Conservation (phyloP, 2,329 filamentous ascomycete genomes). For the Verticillium tricorpus region DNA sequence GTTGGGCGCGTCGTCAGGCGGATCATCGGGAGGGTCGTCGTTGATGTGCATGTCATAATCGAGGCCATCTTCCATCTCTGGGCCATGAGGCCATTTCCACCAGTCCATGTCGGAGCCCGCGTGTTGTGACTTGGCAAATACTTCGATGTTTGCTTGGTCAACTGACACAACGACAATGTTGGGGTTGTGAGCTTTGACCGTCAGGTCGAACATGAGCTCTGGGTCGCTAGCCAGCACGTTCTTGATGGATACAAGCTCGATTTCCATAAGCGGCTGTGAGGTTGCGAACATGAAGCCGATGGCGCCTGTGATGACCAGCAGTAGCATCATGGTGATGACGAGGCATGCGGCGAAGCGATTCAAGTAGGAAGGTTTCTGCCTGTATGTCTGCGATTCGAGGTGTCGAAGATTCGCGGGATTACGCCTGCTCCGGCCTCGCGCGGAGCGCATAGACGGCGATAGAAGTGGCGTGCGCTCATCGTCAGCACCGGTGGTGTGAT, state of each 20-base stretch:
- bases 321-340: constrained; percentile 74
- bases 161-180: constrained; percentile 88
- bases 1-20: constrained; percentile 69
- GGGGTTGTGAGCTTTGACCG: constrained; percentile 84
- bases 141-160: constrained; percentile 79
- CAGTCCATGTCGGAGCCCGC: constrained; percentile 66
- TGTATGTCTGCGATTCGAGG: constrained; percentile 68
- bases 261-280: constrained; percentile 77
- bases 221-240: constrained; percentile 92
- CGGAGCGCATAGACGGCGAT: constrained; percentile 51
- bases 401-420: constrained; percentile 56
- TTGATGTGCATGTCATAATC: constrained; percentile 14
- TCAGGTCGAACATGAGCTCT: constrained; percentile 89
- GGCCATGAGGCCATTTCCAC: constrained; percentile 42
- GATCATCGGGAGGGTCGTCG: constrained; percentile 43
- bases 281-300: constrained; percentile 88
- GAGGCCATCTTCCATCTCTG: constrained; percentile 14
- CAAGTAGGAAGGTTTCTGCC: constrained; percentile 58
- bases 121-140: constrained; percentile 92
- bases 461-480: constrained; percentile 86
- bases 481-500: constrained; percentile 66
- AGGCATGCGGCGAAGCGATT: constrained; percentile 80
- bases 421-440: constrained; percentile 53
- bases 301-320: constrained; percentile 78
- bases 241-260: constrained; percentile 74